phyloP scores from a whole-genome alignment of 2,329 filamentous ascomycete genomes.

The Paecilomyces formosus region DNA sequence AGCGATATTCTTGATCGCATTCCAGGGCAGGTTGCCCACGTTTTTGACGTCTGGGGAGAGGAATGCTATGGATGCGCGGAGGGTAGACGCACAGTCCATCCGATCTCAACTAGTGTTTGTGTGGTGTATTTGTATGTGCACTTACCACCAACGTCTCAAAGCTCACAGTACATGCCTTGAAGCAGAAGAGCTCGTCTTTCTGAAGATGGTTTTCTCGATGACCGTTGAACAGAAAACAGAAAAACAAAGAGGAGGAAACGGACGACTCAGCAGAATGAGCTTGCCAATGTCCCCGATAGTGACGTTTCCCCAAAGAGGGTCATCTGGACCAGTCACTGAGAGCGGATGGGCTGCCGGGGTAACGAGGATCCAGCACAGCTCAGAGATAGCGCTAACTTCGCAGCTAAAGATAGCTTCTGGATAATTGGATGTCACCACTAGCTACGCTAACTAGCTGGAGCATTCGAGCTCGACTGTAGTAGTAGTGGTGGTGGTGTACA shows the following conservation, averaged over 20 bases:
- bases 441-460: neutral
- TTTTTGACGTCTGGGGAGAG: conserved; percentile 1
- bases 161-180: neutral
- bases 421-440: neutral
- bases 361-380: neutral
- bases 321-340: neutral
- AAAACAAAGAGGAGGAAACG: neutral
- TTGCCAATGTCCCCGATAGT: neutral
- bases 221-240: neutral
- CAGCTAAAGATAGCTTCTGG: neutral
- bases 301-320: neutral
- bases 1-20: conserved; percentile 4
- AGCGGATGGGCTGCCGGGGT: neutral
- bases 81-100: neutral
- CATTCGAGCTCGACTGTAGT: neutral
- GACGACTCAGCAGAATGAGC: neutral
- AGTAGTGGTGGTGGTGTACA: too few relatives aligned
- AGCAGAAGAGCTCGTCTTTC: neutral
- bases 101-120: neutral
- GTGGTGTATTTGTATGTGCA: neutral
- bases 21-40: conserved; percentile 3
- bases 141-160: neutral
- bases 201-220: neutral
- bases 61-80: neutral
- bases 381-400: neutral